Conservation (phyloP, 2,329 filamentous ascomycete species). For the Colletotrichum echinochloae region DNA sequence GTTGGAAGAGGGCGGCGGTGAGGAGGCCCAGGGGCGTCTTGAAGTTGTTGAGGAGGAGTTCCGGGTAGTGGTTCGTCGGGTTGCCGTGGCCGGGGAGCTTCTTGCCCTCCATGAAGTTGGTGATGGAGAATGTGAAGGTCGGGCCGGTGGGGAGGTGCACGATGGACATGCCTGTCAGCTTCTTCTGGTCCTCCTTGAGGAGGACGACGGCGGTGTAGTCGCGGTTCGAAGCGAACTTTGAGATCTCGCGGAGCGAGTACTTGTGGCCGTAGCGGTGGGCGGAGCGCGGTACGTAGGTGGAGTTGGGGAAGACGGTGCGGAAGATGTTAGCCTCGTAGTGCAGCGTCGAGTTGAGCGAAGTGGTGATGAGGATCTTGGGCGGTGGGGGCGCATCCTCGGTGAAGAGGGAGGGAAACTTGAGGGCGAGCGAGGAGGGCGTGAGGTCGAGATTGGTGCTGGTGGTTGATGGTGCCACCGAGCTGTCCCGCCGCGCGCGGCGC, state of each 20-base stretch:
- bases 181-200: constrained; percentile 90
- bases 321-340: constrained; percentile 86
- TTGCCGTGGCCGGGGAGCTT: constrained; percentile 90
- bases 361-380: constrained; percentile 94
- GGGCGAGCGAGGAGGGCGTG: constrained; percentile 68
- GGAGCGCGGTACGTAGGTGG: constrained; percentile 87
- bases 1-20: constrained; percentile 86
- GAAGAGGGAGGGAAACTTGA: constrained; percentile 74
- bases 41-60: constrained; percentile 94
- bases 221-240: constrained; percentile 83
- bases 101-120: constrained; percentile 90
- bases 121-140: constrained; percentile 92
- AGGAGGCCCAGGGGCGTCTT: constrained; percentile 90
- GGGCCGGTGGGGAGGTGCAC: constrained; percentile 87
- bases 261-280: constrained; percentile 88
- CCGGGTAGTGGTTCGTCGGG: constrained; percentile 89
- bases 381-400: constrained; percentile 67
- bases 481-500: constrained; percentile 57
- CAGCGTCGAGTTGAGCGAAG: constrained; percentile 87
- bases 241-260: constrained; percentile 92
- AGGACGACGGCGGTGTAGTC: constrained; percentile 88
- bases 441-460: constrained; percentile 74
- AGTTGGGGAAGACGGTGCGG: constrained; percentile 86
- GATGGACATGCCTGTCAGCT: constrained; percentile 83
- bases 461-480: constrained; percentile 68